A percentile compares a stretch with the other conserved stretches of the same genome.
Conservation (phyloP, 495 filamentous ascomycete genomes). For the Neurospora sp. region DNA sequence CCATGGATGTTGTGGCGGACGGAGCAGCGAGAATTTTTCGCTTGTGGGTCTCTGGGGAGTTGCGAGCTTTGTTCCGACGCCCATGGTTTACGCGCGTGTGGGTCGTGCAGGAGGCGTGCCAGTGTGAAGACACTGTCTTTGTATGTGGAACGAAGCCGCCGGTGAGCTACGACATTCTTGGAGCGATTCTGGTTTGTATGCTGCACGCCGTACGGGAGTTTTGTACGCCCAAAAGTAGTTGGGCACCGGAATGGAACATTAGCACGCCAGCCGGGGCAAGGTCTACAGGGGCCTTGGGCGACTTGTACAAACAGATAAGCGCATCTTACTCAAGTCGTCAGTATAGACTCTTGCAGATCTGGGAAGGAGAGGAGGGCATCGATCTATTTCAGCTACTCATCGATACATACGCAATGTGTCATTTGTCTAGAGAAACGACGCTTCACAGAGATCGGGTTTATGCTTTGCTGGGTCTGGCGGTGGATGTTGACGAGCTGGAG, state of each 20-base stretch:
- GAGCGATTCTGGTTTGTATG: rapidly evolving
- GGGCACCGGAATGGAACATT: too few species aligned
- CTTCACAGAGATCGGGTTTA: slow-evolving; percentile 6
- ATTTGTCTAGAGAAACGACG: background rate
- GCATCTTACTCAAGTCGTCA: background rate
- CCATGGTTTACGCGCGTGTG: slow-evolving; percentile 23
- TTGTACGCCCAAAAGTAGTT: too few species aligned
- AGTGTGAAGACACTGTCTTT: slow-evolving; percentile 14
- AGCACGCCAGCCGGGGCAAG: too few species aligned
- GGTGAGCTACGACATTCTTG: background rate
- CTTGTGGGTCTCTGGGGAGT: background rate
- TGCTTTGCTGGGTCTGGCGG: slow-evolving; percentile 7
- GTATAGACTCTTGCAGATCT: background rate
- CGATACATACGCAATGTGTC: background rate
- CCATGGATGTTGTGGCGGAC: background rate
- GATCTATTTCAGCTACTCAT: background rate
- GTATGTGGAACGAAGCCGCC: slow-evolving; percentile 5
- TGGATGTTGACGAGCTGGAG: slow-evolving; percentile 3
- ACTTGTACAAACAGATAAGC: background rate
- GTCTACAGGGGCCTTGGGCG: background rate
- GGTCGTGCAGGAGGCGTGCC: slow-evolving; percentile 21
- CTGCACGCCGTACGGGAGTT: background rate
- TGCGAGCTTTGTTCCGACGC: slow-evolving; percentile 7
- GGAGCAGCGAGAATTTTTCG: background rate
- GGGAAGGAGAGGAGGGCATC: background rate